A percentile compares a stretch with the other conserved stretches of the same genome.
phyloP scores from a whole-genome alignment of 2,329 filamentous ascomycete genomes.

The Colletotrichum spaethianum region DNA sequence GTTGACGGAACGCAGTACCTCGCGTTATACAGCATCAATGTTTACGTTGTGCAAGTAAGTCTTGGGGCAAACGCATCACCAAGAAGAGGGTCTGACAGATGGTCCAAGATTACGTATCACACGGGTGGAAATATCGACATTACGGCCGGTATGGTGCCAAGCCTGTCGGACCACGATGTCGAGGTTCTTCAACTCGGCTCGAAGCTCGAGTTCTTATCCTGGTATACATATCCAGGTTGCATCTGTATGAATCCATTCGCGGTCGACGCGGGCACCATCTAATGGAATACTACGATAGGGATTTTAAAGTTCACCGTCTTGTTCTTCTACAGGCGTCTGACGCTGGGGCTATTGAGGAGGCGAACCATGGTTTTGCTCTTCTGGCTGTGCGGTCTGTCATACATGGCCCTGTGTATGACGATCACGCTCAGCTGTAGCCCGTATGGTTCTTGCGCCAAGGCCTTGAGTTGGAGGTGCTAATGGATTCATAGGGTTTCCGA shows the following conservation, averaged over 20 bases:
- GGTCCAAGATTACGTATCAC: slow-evolving; percentile 43
- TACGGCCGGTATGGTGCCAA: slow-evolving; percentile 31
- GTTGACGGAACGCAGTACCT: slow-evolving; percentile 41
- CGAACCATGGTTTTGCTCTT: slow-evolving; percentile 43
- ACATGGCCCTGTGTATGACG: slow-evolving; percentile 37
- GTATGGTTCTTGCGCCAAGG: background rate
- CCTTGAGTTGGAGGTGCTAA: background rate
- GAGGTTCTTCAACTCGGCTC: slow-evolving; percentile 43
- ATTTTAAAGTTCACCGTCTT: slow-evolving; percentile 47
- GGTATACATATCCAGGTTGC: slow-evolving; percentile 46
- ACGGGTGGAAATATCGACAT: slow-evolving; percentile 46
- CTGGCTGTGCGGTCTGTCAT: slow-evolving; percentile 43
- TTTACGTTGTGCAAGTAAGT: slow-evolving; percentile 12
- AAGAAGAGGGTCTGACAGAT: background rate
- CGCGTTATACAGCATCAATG: slow-evolving; percentile 44
- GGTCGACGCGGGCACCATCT: background rate
- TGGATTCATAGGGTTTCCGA: slow-evolving; percentile 12
- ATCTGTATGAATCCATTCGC: slow-evolving; percentile 43
- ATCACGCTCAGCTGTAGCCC: slow-evolving; percentile 42
- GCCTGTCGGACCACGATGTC: slow-evolving; percentile 44
- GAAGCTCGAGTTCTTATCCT: slow-evolving; percentile 46
- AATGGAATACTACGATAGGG: slow-evolving; percentile 35
- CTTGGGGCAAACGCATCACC: too few species aligned
- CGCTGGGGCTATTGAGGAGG: slow-evolving; percentile 37
- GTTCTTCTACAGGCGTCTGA: slow-evolving; percentile 48